phyloP scores from a whole-genome alignment of 1,284 basidiomycete species.

The Chalciporus sp. region DNA sequence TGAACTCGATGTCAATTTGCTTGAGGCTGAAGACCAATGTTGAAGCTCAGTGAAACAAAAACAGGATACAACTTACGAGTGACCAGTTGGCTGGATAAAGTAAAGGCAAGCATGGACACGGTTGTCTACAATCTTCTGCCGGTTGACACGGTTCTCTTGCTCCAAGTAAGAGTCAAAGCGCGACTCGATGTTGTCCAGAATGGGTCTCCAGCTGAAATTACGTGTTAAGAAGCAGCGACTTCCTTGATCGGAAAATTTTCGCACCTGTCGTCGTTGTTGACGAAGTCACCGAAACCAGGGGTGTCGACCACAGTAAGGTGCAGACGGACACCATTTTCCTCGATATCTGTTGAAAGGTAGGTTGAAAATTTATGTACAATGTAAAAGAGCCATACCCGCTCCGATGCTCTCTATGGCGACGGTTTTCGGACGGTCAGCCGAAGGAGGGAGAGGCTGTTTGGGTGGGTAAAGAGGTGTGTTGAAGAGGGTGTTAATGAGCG shows the following conservation, averaged over 20 bases:
- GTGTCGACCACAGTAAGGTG: constrained; percentile 98
- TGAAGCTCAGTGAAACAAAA: constrained; percentile 6
- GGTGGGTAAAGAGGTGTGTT: constrained; percentile 91
- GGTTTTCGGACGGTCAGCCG: constrained; percentile 86
- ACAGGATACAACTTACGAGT: constrained; percentile 69
- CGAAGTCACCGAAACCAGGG: constrained; percentile 95
- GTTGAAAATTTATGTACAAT: constrained; percentile 16
- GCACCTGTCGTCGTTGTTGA: constrained; percentile 96
- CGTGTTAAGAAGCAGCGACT: constrained; percentile 16
- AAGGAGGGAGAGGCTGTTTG: constrained; percentile 81
- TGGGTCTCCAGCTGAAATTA: constrained; percentile 86
- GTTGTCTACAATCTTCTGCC: constrained; percentile 84
- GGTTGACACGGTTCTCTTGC: constrained; percentile 97
- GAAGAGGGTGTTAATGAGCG: constrained; percentile 96
- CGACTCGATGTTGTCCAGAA: constrained; percentile 95
- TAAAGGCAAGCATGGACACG: constrained; percentile 94
- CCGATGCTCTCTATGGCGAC: constrained; percentile 96
- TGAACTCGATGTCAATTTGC: constrained; percentile 96
- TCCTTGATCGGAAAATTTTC: constrained; percentile 6
- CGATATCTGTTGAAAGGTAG: constrained; percentile 73
- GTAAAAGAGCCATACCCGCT: constrained; percentile 62
- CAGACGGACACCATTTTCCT: constrained; percentile 94
- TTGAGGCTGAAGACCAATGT: constrained; percentile 65
- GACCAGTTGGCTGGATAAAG: constrained; percentile 97
- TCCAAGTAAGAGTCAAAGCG: constrained; percentile 96